A percentile compares a stretch with the other conserved stretches of the same genome.
phyloP scores from a whole-genome alignment of 2,329 filamentous ascomycete species.

The Penicillium janthinellum region DNA sequence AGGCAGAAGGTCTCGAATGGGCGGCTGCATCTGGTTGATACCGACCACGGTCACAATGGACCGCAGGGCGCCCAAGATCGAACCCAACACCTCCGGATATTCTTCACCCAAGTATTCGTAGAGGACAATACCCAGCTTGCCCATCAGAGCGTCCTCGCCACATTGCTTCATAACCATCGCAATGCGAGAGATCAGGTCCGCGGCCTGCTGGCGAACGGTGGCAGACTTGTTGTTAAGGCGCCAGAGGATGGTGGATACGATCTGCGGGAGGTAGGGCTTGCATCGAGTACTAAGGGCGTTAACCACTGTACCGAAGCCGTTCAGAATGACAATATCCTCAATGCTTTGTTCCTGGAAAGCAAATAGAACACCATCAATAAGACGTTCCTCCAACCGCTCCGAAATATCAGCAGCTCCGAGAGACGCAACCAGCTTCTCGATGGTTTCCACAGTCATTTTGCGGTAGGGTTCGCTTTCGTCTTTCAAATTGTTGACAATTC shows the following conservation, averaged over 20 bases:
- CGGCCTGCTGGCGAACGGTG: constrained; percentile 93
- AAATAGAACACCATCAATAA: constrained; percentile 93
- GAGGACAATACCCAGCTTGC: constrained; percentile 88
- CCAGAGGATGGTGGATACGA: constrained; percentile 95
- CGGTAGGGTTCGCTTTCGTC: constrained; percentile 97
- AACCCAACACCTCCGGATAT: constrained; percentile 95
- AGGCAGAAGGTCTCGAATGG: constrained; percentile 92
- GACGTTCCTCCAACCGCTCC: constrained; percentile 85
- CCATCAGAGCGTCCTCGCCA: constrained; percentile 92
- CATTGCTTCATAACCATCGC: constrained; percentile 99
- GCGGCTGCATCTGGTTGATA: constrained; percentile 97
- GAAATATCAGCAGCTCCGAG: constrained; percentile 92
- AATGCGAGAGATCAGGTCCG: constrained; percentile 93
- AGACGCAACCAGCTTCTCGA: constrained; percentile 93
- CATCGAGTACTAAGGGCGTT: constrained; percentile 91
- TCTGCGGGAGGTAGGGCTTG: constrained; percentile 95
- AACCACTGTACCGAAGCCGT: constrained; percentile 96
- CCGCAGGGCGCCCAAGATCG: constrained; percentile 89
- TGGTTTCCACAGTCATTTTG: constrained; percentile 98
- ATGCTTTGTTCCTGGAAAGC: constrained; percentile 98
- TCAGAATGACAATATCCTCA: constrained; percentile 93
- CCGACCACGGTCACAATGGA: constrained; percentile 98
- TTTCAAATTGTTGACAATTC: constrained; percentile 93
- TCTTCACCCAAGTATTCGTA: constrained; percentile 99
- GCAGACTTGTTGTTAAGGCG: constrained; percentile 97